These are phyloP conservation scores for Talaromyces funiculosus DNA, from an alignment of 2,329 filamentous ascomycete species.

Conservation along the genomic window DNA sequence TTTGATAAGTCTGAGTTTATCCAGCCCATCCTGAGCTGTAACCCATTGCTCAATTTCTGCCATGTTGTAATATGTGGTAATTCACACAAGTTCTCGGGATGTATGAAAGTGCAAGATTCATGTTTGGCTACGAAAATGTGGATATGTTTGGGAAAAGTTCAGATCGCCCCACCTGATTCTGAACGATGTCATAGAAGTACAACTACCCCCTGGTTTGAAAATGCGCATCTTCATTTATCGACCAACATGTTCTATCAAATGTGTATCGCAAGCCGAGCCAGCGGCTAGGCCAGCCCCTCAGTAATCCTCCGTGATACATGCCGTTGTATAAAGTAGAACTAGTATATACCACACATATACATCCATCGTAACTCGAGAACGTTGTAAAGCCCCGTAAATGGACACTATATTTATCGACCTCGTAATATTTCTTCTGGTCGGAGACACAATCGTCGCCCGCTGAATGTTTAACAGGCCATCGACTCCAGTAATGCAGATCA, in stretches of 20 bases:
- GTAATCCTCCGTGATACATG: background rate
- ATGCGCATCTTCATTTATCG: background rate
- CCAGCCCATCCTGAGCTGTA: constrained; percentile 51
- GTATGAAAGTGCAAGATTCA: background rate
- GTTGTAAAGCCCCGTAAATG: background rate
- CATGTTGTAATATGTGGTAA: background rate
- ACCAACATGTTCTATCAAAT: background rate
- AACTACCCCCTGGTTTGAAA: no score
- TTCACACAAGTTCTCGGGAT: background rate
- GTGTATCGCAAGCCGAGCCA: background rate
- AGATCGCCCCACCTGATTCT: no score
- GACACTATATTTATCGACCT: background rate
- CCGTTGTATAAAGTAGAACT: background rate
- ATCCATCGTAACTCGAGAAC: background rate
- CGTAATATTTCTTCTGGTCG: background rate
- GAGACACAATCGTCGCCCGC: background rate
- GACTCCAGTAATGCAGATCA: background rate
- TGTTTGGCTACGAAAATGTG: background rate
- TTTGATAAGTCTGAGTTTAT: constrained; percentile 46
- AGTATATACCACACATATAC: background rate
- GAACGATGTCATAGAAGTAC: no score
- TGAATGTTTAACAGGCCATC: background rate
- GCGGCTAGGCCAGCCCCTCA: background rate
- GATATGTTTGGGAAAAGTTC: background rate
- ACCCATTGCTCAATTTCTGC: constrained; percentile 45